These are phyloP conservation scores for Serendipita indica DNA, from an alignment of 768 basidiomycete genomes.

Conservation along the genomic window DNA sequence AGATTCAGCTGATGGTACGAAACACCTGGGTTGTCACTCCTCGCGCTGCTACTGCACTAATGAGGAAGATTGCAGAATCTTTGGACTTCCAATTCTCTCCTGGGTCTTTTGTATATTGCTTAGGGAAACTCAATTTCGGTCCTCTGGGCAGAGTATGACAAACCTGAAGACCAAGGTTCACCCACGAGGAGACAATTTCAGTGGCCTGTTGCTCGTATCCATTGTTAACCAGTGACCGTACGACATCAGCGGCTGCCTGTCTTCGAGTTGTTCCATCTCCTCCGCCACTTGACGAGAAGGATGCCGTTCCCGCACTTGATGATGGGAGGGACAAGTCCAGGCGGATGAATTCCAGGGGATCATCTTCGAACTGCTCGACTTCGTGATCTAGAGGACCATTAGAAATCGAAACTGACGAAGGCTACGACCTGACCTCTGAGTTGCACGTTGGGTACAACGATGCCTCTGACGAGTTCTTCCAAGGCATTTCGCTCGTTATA, in stretches of 20 bases:
- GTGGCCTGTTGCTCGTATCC: constrained; percentile 62
- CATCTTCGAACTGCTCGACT: constrained; percentile 92
- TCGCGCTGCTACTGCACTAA: constrained; percentile 85
- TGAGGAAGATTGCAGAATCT: constrained; percentile 81
- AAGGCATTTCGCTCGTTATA: neutral
- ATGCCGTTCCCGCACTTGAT: constrained; percentile 23
- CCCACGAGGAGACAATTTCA: constrained; percentile 73
- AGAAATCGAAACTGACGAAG: neutral
- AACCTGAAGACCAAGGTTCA: constrained; percentile 48
- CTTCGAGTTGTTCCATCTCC: constrained; percentile 74
- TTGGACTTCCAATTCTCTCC: constrained; percentile 74
- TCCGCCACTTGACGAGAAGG: constrained; percentile 17
- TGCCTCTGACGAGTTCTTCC: constrained; percentile 54
- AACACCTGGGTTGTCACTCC: constrained; percentile 70
- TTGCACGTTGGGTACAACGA: constrained; percentile 85
- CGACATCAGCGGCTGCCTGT: constrained; percentile 90
- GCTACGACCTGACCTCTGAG: constrained; percentile 38
- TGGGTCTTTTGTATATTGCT: constrained; percentile 41
- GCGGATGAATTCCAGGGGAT: constrained; percentile 88
- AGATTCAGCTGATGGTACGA: neutral
- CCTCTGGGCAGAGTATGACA: neutral
- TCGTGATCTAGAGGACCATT: constrained; percentile 47
- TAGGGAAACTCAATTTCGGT: neutral
- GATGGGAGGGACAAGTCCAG: constrained; percentile 58
- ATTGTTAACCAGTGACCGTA: constrained; percentile 71